Evolutionary conservation across 768 basidiomycete genomes (phyloP).

Genomic region (Rossbeevera mucosa): DNA sequence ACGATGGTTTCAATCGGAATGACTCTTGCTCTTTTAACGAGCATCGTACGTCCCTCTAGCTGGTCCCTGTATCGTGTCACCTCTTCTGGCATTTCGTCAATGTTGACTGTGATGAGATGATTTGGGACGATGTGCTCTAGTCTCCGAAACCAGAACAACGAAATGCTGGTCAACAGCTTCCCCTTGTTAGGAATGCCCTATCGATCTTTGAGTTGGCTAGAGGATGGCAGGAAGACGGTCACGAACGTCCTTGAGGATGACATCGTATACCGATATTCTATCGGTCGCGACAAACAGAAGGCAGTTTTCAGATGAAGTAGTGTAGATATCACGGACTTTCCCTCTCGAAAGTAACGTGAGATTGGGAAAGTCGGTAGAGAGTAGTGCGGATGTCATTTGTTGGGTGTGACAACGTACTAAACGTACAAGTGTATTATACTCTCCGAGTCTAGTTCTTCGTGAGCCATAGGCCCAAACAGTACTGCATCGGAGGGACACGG

Average conservation of each 20-base stretch:
- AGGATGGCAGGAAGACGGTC: not conserved
- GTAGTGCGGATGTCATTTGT: conserved; percentile 37
- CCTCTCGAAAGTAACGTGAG: conserved; percentile 78
- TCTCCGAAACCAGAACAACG: conserved; percentile 92
- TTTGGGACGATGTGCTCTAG: conserved; percentile 78
- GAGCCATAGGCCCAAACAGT: not conserved
- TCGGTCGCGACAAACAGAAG: conserved; percentile 94
- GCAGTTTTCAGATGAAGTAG: conserved; percentile 60
- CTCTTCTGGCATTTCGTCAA: conserved; percentile 80
- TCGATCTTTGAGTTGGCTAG: not conserved
- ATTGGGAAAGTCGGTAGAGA: conserved; percentile 52
- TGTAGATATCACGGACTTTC: conserved; percentile 95
- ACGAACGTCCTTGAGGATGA: conserved; percentile 88
- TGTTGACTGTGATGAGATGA: conserved; percentile 76
- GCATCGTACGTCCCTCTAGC: conserved; percentile 83
- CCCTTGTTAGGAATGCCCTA: conserved; percentile 97
- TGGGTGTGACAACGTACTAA: not conserved
- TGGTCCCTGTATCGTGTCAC: conserved; percentile 69
- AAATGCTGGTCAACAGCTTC: conserved; percentile 81
- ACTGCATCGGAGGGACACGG: conserved; percentile 14
- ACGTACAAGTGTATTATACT: too few species aligned
- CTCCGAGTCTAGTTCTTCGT: too few species aligned
- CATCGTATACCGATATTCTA: conserved; percentile 95
- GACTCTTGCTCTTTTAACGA: conserved; percentile 85
- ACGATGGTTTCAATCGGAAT: conserved; percentile 94